phyloP scores from a whole-genome alignment of 495 filamentous ascomycete genomes.

The Podospora appendiculata region DNA sequence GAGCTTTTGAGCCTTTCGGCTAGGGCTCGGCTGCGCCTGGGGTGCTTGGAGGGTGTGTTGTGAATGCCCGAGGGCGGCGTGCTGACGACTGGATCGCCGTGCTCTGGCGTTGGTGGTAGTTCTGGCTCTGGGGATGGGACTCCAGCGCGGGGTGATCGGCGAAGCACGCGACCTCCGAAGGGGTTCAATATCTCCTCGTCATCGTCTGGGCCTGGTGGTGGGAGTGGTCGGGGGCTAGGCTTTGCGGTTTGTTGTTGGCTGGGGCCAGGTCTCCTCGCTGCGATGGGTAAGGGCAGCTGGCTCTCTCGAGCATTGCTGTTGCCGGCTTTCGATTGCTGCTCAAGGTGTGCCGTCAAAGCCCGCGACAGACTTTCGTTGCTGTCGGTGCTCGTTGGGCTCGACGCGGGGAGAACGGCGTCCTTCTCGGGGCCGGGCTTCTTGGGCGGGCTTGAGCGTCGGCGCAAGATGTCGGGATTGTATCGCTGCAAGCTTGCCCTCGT shows the following conservation, averaged over 20 bases:
- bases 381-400: conserved; percentile 18
- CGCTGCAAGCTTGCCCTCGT: conserved; percentile 57
- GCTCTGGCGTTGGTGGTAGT: conserved; percentile 62
- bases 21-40: conserved; percentile 29
- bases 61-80: conserved; percentile 47
- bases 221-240: conserved; percentile 29
- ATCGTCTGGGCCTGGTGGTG: conserved; percentile 27
- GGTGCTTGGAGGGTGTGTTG: conserved; percentile 40
- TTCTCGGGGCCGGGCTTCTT: conserved; percentile 22
- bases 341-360: conserved; percentile 8
- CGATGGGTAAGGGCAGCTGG: conserved; percentile 1
- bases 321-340: conserved; percentile 2
- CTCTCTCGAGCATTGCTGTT: conserved; percentile 6
- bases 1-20: conserved; percentile 32
- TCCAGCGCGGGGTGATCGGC: conserved; percentile 29
- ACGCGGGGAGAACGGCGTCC: conserved; percentile 15
- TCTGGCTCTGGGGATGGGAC: conserved; percentile 51
- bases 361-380: conserved; percentile 9
- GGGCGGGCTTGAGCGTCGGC: conserved; percentile 32
- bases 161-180: conserved; percentile 27
- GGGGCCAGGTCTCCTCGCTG: conserved; percentile 10
- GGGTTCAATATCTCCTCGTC: conserved; percentile 37
- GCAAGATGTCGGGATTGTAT: conserved; percentile 52
- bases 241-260: conserved; percentile 14
- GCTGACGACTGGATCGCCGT: conserved; percentile 45